phyloP scores from a whole-genome alignment of 176 grass and related monocot genomes.

The Avena atlantica region DNA sequence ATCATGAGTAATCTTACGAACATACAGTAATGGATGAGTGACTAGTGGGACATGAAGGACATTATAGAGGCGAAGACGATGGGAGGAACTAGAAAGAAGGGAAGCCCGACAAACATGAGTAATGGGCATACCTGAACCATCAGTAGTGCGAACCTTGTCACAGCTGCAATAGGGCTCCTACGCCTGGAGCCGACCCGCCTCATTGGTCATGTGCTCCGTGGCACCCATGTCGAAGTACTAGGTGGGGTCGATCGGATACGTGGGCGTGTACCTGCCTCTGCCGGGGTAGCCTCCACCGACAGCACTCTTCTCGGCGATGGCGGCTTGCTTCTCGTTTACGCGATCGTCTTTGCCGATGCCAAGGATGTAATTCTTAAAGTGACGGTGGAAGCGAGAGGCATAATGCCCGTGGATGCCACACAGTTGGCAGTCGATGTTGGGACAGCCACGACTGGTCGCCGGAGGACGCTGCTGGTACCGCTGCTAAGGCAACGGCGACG shows the following conservation, averaged over 20 bases:
- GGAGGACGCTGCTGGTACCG: neutral
- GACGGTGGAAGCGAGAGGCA: neutral
- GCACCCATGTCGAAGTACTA: neutral
- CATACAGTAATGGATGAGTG: too few relatives aligned
- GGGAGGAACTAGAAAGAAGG: neutral
- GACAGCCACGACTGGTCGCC: neutral
- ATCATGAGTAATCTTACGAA: too few relatives aligned
- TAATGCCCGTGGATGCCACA: neutral
- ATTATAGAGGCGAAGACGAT: neutral
- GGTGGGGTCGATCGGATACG: neutral
- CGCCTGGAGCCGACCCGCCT: neutral
- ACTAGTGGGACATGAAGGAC: neutral
- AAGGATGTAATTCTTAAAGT: neutral
- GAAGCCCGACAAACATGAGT: neutral
- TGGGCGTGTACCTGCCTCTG: neutral
- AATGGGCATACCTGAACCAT: too few relatives aligned
- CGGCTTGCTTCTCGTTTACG: neutral
- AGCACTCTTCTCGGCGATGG: neutral
- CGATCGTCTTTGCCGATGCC: neutral
- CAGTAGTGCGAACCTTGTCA: too few relatives aligned
- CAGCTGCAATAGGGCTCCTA: neutral
- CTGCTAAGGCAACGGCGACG: neutral
- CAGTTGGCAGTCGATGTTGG: neutral
- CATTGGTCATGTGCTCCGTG: neutral
- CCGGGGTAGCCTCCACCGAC: neutral